These are phyloP conservation scores for Kwoniella dejecticola DNA, from an alignment of 768 basidiomycete species.

Conservation along the genomic window DNA sequence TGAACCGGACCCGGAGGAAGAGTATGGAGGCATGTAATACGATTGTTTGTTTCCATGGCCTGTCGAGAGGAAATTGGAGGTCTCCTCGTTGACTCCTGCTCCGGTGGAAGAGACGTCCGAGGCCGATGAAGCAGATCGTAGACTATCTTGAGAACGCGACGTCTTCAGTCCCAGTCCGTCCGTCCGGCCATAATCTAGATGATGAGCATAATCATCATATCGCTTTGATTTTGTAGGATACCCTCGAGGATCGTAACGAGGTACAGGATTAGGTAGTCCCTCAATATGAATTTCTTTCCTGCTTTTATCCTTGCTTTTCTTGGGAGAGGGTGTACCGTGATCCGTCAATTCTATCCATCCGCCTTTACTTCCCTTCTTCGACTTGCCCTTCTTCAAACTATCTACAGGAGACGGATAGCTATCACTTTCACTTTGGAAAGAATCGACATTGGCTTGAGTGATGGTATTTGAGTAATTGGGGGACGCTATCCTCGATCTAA, in stretches of 20 bases:
- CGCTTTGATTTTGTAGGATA: constrained; percentile 40
- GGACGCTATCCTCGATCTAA: constrained; percentile 15
- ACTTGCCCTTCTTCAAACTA: constrained; percentile 9
- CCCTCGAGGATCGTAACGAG: constrained; percentile 40
- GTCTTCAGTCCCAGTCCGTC: constrained; percentile 8
- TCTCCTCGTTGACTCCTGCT: constrained; percentile 40
- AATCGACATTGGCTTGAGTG: constrained; percentile 15
- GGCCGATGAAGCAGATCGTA: constrained; percentile 26
- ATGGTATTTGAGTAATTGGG: constrained; percentile 13
- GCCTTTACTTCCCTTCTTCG: constrained; percentile 11
- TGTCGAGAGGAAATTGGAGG: constrained; percentile 28
- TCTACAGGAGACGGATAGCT: constrained; percentile 15
- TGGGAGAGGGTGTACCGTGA: constrained; percentile 8
- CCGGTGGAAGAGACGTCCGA: constrained; percentile 42
- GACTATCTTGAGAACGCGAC: constrained; percentile 21
- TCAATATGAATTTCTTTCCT: background rate
- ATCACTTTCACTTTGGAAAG: constrained; percentile 8
- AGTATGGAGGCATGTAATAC: constrained; percentile 24
- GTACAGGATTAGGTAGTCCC: constrained; percentile 23
- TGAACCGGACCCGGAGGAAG: constrained; percentile 19
- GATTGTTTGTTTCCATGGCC: constrained; percentile 17
- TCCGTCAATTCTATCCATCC: constrained; percentile 21
- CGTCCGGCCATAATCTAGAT: constrained; percentile 7
- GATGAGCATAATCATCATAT: constrained; percentile 10
- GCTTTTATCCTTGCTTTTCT: constrained; percentile 1